Percentiles rank a stretch among this genome's conserved stretches.
phyloP scores from a whole-genome alignment of 208 protist genomes.

The Crithidia sp. region DNA sequence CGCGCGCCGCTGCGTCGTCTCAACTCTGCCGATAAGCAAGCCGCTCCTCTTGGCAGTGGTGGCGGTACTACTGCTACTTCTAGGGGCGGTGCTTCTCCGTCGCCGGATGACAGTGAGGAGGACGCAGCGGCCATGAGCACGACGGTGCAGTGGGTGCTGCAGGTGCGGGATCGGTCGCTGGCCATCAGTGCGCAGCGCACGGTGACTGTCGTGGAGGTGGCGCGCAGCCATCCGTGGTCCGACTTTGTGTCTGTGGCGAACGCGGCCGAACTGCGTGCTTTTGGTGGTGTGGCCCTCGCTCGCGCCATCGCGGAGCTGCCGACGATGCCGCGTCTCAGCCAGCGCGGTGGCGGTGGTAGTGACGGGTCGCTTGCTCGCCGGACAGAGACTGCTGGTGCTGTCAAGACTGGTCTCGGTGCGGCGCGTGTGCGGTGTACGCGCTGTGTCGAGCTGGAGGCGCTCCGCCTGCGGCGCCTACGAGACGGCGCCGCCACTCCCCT shows the following conservation, averaged over 20 bases:
- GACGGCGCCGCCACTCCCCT: conserved; percentile 54
- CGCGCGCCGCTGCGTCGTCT: conserved; percentile 41
- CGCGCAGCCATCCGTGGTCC: conserved; percentile 15
- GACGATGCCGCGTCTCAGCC: conserved; percentile 19
- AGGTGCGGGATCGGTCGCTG: conserved; percentile 10
- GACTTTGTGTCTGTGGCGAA: conserved; percentile 27
- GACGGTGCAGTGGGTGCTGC: conserved; percentile 19
- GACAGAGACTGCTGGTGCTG: conserved; percentile 6
- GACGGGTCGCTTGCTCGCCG: not conserved
- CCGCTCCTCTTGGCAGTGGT: not conserved
- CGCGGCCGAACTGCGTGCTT: conserved; percentile 22
- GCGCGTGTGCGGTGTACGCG: conserved; percentile 42
- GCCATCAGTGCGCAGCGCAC: conserved; percentile 5
- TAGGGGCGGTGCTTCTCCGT: not conserved
- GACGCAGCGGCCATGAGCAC: not conserved
- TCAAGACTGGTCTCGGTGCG: not conserved
- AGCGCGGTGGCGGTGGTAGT: not conserved
- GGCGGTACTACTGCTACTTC: not conserved
- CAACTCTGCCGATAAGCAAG: conserved; percentile 8
- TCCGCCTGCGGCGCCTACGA: conserved; percentile 46
- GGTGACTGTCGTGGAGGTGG: conserved; percentile 28
- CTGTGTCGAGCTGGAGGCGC: conserved; percentile 62
- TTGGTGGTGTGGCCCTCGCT: conserved; percentile 22
- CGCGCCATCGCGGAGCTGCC: conserved; percentile 23
- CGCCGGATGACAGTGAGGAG: not conserved